Evolutionary conservation across 73 alveolate species (phyloP), one percentile per base, ranked within the genome.

Genomic region (Tetrahymena malaccensis): DNA sequence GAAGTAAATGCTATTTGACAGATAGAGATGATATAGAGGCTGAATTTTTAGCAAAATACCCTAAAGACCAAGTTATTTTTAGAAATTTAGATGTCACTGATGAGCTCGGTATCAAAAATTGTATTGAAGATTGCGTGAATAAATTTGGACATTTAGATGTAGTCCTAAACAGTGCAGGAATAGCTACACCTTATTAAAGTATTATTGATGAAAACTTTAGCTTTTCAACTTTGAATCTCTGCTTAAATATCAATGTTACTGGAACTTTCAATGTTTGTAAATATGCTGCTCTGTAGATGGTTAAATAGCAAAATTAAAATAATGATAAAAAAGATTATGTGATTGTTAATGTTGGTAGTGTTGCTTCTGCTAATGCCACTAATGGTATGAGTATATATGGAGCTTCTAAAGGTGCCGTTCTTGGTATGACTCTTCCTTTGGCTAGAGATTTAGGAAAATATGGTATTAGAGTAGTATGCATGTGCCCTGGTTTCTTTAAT

Each of bases 351-450:
- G 98, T 98, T 37, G 98, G 99, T 33, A 96, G 99, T 93, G 97
- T 98, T 10, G 99, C 99, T 55, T 99, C 99, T 16, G 95, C 94
- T 34, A 99, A 98, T 85, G 99, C 99, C 7, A 95, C 97, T 58
- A 97, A 97, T 96, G 99, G 99, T 31, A 96, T 96, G 96, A 96
- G 96, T 21, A 98, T 98, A 17, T 98, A 98, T 97, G 97, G 98
- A 34, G 99, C 99, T 0, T 94, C 98, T 34, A 98, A 98, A 94
- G 99, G 99, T 17, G 99, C 99, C 4, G 96, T 98, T 34, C 97
- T 96, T 38, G 99, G 98, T 21, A 98, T 98, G 98, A 97, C 99
- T 35, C 96, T 98, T 55, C 99, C 99, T 34, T 97, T 98, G 99
- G 99, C 99, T 35, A 97, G 99, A 94, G 99, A 98, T 84, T 94